These are phyloP conservation scores for Coniochaeta hoffmannii DNA, from an alignment of 2,329 filamentous ascomycete species.

Conservation along the genomic window DNA sequence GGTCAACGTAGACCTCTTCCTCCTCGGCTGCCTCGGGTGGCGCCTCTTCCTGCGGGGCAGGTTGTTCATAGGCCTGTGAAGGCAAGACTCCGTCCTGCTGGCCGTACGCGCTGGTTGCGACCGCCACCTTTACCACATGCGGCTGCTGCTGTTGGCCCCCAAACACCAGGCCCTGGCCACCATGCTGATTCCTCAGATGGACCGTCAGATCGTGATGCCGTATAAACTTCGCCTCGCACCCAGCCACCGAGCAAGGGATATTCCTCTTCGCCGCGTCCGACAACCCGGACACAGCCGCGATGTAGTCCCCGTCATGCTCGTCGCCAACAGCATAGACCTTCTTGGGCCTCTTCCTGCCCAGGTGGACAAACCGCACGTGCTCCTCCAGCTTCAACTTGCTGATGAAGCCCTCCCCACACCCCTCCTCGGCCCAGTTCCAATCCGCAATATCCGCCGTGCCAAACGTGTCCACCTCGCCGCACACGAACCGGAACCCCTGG, in stretches of 20 bases:
- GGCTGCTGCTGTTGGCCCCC: slow-evolving; percentile 8
- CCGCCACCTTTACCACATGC: not conserved
- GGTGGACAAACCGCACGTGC: slow-evolving; percentile 75
- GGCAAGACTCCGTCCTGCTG: not conserved
- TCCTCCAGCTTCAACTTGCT: slow-evolving; percentile 76
- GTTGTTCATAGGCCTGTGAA: not conserved
- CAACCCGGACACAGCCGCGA: slow-evolving; percentile 36
- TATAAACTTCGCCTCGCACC: slow-evolving; percentile 38
- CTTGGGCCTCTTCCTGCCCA: slow-evolving; percentile 47
- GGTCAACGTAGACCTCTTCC: not conserved
- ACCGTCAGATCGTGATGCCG: slow-evolving; percentile 42
- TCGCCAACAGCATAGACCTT: slow-evolving; percentile 11
- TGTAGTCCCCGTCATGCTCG: slow-evolving; percentile 18
- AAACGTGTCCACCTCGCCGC: slow-evolving; percentile 59
- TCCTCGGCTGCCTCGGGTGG: not conserved
- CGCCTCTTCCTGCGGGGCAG: not conserved
- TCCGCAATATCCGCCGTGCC: slow-evolving; percentile 45
- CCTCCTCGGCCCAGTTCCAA: slow-evolving; percentile 56
- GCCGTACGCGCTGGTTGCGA: not conserved
- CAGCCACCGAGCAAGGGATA: slow-evolving; percentile 31
- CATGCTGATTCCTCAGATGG: slow-evolving; percentile 28
- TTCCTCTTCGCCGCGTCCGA: slow-evolving; percentile 32
- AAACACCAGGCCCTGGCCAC: slow-evolving; percentile 2
- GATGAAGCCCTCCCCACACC: slow-evolving; percentile 68
- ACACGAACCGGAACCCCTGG: slow-evolving; percentile 70